Conservation (phyloP, 441 rosid genomes). For the Erodium moschatum region DNA sequence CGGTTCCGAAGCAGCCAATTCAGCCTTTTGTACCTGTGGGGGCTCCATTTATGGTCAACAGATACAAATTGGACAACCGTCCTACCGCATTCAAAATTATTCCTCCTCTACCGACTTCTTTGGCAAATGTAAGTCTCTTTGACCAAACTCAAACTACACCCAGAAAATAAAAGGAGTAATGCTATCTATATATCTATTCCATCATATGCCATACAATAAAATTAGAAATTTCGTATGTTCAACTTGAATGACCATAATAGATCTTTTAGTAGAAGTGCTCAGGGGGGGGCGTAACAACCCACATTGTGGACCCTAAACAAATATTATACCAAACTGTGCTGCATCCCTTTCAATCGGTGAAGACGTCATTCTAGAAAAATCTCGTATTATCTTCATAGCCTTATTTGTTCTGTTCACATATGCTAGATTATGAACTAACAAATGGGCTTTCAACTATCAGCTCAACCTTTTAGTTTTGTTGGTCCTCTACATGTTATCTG, state of each 20-base stretch:
- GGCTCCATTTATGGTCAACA: constrained; percentile 37
- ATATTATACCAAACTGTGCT: background rate
- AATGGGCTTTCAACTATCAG: background rate
- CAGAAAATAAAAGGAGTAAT: background rate
- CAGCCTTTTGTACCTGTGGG: constrained; percentile 30
- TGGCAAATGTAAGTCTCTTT: constrained; percentile 61
- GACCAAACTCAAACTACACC: constrained; percentile 11
- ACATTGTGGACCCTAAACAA: background rate
- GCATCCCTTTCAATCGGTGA: background rate
- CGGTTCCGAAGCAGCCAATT: constrained; percentile 37
- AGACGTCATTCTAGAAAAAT: background rate
- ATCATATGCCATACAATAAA: background rate
- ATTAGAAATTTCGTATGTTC: background rate
- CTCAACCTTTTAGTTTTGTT: background rate
- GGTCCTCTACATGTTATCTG: background rate
- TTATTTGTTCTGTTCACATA: background rate
- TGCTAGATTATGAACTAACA: background rate
- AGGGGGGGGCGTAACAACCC: background rate
- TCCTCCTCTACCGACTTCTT: constrained; percentile 70
- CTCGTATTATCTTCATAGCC: background rate
- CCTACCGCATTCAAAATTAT: constrained; percentile 60
- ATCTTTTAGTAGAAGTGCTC: background rate
- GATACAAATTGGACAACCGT: constrained; percentile 82
- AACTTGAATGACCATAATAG: background rate
- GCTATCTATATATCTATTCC: background rate